Base-by-base conservation (phyloP, 768 basidiomycete species). In the Phanerochaete carnosa region DNA sequence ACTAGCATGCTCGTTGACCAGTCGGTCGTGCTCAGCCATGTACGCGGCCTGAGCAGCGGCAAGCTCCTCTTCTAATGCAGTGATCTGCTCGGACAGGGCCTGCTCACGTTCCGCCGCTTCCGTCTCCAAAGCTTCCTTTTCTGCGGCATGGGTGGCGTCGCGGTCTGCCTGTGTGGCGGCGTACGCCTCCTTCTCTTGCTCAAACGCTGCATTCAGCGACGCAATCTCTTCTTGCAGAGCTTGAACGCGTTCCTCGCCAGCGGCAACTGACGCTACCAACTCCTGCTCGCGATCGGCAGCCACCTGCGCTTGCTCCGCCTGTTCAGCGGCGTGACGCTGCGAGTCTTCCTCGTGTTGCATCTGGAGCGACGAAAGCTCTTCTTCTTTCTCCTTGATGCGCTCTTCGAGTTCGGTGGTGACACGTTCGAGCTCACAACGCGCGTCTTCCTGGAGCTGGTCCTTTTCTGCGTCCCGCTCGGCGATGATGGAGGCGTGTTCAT, bases 281-380 rank as follows among this genome's bases (percentile, higher is more conserved):
- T 66, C 59, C 33, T 61, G 57, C 35, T 64, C 68, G 35, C 68
- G 67, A 46, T 68, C 66, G 15, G 53, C 67, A 25, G 32, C 32
- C 11, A 32, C 57, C 22, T 50, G 47, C 23, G 57, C 37, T 13
- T 19, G 47, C 25, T 58, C 57, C 2, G n/a, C 30, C 23, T 58
- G 26, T 23, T 53, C 52, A 5, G 8, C 33, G 6, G 52, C 52
- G 22, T 9, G 29, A 22, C 51, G 51, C 22, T 52, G 51, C 5
- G 15, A 22, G 16, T 6, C 30, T 22, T 52, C 51, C n/a, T 52
- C 51, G 30, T 52, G 51, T n/a, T 52, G 51, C 13, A 30, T 15
- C 22, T 8, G 29, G 11, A 52, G 29, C 7, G 30, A 8, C 2
- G 29, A 5, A 15, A 52, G 6, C 3, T 30, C 19, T 35, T 55